phyloP scores from a whole-genome alignment of 768 basidiomycete species.

The Filobasidium floriforme region DNA sequence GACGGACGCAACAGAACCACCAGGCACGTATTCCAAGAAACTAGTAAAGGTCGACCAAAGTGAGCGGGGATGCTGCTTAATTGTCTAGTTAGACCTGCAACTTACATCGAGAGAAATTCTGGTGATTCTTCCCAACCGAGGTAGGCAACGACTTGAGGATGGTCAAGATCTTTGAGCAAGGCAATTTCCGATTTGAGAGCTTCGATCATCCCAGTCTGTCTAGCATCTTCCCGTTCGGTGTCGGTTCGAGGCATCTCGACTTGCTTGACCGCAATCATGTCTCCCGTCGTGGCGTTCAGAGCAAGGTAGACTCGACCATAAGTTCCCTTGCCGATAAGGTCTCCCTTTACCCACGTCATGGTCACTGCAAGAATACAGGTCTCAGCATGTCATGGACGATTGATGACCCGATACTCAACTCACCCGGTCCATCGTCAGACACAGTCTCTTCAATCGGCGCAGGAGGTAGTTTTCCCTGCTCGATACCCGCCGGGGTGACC shows the following conservation, averaged over 20 bases:
- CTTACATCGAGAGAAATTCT: conserved; percentile 82
- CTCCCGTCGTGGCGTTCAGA: conserved; percentile 88
- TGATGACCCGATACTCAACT: conserved; percentile 11
- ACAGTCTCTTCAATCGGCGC: conserved; percentile 28
- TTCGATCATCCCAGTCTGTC: conserved; percentile 77
- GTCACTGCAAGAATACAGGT: conserved; percentile 52
- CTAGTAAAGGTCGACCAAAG: conserved; percentile 47
- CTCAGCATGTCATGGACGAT: conserved; percentile 15
- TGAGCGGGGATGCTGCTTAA: not conserved
- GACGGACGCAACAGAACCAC: conserved; percentile 83
- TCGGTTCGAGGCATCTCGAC: conserved; percentile 88
- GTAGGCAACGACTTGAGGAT: conserved; percentile 93
- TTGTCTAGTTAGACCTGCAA: conserved; percentile 23
- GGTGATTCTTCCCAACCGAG: conserved; percentile 77
- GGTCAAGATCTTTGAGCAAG: conserved; percentile 89
- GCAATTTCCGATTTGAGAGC: conserved; percentile 91
- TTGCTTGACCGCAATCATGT: conserved; percentile 99
- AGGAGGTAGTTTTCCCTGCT: conserved; percentile 26
- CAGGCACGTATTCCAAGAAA: conserved; percentile 97
- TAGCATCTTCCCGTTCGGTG: conserved; percentile 80
- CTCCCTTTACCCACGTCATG: conserved; percentile 97
- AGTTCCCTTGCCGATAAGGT: conserved; percentile 92
- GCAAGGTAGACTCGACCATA: conserved; percentile 95
- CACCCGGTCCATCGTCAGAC: conserved; percentile 30
- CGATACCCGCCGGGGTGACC: conserved; percentile 68